Base-by-base conservation (phyloP, 768 basidiomycete genomes). In the Boletus rubropictus region DNA sequence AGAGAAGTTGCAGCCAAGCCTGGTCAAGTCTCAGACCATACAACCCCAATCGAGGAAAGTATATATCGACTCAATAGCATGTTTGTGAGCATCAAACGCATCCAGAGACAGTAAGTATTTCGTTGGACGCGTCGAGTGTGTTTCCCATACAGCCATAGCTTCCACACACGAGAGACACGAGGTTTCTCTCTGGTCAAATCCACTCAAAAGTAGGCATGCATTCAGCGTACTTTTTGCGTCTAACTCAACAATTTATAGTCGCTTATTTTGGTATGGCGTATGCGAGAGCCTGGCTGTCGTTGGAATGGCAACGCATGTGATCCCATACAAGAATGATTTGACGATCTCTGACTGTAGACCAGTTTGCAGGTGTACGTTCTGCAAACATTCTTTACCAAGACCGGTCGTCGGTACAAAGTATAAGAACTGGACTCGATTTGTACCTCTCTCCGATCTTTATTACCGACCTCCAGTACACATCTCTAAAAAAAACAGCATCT, bases 371-470 rank as follows among this genome's bases (percentile, higher is more conserved):
- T 95, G 11, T 95, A 92, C 63, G 73, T 94, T 37, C 78, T 97
- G 20, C 91, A 94, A 68, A 94, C 90, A 17, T 97, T 95, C 82
- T 97, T 97, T 71, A 92, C 89, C n/a, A 81, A 85, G 66, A 92
- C 91, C 7, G 90, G 89, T 29, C 79, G 89, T 65, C 76, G 82
- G 60, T 92, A 91, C 74, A 90, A 89, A 72, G 89, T 90, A 60
- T 91, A 81, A 38, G 65, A 55, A 25, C 33, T 32, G 17, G 21
- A 50, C 42, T 43, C 42, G 38, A 44, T 24, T 37, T 53, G 57
- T 49, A 47, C 42, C 42, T 20, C 17, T 27, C 32, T 52, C 31
- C 35, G 28, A 41, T 42, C 10, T 39, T 44, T 49, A 35, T 52
- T 51, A 42, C 18, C 22, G 14, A 32, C 14, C 20, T 4, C 24